Evolutionary conservation across 2,329 filamentous ascomycete genomes (phyloP).

Genomic region (Akanthomyces lecanii): DNA sequence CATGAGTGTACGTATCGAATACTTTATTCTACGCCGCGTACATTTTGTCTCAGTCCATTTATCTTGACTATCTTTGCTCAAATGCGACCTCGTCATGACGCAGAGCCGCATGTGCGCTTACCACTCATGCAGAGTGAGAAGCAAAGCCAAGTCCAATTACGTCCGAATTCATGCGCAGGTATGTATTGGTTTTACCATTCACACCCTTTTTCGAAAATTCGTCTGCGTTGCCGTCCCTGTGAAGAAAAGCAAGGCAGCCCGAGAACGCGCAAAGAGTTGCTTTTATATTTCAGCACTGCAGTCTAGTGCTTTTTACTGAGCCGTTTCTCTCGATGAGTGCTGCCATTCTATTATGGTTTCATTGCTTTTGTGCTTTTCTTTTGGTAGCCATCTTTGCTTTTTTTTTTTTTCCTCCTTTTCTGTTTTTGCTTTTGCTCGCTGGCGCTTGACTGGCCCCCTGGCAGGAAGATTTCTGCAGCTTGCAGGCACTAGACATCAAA

Average conservation of each 20-base stretch:
- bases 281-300: neutral
- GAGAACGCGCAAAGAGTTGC: neutral
- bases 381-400: too few relatives aligned
- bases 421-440: neutral
- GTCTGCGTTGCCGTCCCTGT: neutral
- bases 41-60: too few relatives aligned
- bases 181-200: neutral
- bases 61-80: too few relatives aligned
- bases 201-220: neutral
- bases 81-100: too few relatives aligned
- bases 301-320: neutral
- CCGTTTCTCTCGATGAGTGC: neutral
- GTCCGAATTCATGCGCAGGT: neutral
- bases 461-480: too few relatives aligned
- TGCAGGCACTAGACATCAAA: too few relatives aligned
- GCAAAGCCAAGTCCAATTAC: too few relatives aligned
- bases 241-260: constrained; percentile 2
- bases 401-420: neutral
- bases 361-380: neutral
- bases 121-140: too few relatives aligned
- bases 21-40: too few relatives aligned
- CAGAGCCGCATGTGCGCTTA: too few relatives aligned
- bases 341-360: neutral
- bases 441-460: too few relatives aligned
- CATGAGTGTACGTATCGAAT: too few relatives aligned